Evolutionary conservation across 2,329 filamentous ascomycete species (phyloP).

Genomic region (Lachnellula suecica): DNA sequence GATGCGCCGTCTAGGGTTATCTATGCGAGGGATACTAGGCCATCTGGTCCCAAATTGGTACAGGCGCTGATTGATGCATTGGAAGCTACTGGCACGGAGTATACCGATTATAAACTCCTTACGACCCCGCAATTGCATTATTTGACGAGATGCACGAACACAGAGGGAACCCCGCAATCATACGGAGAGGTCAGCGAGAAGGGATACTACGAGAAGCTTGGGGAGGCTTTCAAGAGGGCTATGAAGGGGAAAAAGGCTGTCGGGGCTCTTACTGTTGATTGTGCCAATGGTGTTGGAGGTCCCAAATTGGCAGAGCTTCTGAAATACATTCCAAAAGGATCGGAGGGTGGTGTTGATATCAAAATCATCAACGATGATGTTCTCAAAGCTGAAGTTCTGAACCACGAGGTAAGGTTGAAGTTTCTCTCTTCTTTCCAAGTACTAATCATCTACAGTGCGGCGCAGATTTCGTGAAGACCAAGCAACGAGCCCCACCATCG

Average conservation of each 20-base stretch:
- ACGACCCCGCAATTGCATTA: conserved; percentile 99
- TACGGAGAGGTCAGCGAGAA: conserved; percentile 88
- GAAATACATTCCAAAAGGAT: conserved; percentile 71
- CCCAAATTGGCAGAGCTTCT: conserved; percentile 86
- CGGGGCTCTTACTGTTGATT: conserved; percentile 82
- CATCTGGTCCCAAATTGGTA: conserved; percentile 83
- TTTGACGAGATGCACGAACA: conserved; percentile 91
- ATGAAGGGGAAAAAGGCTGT: conserved; percentile 74
- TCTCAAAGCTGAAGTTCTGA: conserved; percentile 83
- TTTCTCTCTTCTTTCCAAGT: background rate
- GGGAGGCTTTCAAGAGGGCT: conserved; percentile 78
- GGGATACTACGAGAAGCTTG: conserved; percentile 94
- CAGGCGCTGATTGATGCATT: conserved; percentile 77
- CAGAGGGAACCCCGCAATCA: conserved; percentile 78
- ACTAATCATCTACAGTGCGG: conserved; percentile 62
- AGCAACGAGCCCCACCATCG: conserved; percentile 82
- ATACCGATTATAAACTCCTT: conserved; percentile 83
- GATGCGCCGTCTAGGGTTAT: conserved; percentile 74
- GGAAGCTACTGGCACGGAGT: conserved; percentile 70
- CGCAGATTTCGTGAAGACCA: conserved; percentile 96
- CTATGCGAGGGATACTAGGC: conserved; percentile 88
- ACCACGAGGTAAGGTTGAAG: conserved; percentile 67
- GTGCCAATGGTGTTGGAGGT: conserved; percentile 94
- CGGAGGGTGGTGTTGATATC: conserved; percentile 72
- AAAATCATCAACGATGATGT: conserved; percentile 92